Conservation (phyloP, 306 rosid genomes). For the Spatholobus suberectus region DNA sequence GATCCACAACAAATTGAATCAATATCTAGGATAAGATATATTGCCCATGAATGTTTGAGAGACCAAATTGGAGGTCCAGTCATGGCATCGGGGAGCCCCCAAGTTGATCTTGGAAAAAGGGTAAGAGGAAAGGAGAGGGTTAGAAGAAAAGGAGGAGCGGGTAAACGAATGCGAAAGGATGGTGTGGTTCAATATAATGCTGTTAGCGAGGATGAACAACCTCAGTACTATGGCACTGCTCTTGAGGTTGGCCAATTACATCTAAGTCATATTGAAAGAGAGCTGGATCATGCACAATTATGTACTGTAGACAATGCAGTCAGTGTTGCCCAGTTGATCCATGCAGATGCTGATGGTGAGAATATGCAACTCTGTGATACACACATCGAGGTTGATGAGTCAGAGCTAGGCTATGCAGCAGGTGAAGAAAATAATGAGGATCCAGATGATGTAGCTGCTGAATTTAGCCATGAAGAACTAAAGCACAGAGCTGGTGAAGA, state of each 20-base stretch:
- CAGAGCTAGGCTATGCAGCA: constrained; percentile 55
- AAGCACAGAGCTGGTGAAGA: constrained; percentile 56
- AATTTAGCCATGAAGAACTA: constrained; percentile 55
- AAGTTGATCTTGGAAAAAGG: constrained; percentile 82
- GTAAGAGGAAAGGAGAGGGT: constrained; percentile 94
- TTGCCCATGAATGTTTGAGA: constrained; percentile 93
- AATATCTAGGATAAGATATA: constrained; percentile 79
- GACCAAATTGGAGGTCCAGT: constrained; percentile 91
- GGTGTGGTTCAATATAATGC: constrained; percentile 60
- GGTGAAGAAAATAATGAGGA: constrained; percentile 53
- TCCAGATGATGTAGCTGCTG: constrained; percentile 47
- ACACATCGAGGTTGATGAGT: constrained; percentile 64
- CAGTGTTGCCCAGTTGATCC: constrained; percentile 59
- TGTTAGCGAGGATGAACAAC: constrained; percentile 80
- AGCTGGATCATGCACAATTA: constrained; percentile 60
- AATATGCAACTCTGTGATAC: constrained; percentile 65
- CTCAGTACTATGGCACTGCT: constrained; percentile 71
- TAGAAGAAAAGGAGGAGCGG: constrained; percentile 77
- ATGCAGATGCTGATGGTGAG: constrained; percentile 54
- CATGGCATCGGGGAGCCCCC: constrained; percentile 55
- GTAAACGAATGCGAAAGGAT: constrained; percentile 85
- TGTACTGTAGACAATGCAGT: constrained; percentile 60
- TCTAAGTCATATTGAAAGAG: constrained; percentile 59
- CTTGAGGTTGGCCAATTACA: constrained; percentile 64
- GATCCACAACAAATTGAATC: constrained; percentile 81